Evolutionary conservation across 345 rosid species (phyloP).

Genomic region (Bruguiera sexangula): DNA sequence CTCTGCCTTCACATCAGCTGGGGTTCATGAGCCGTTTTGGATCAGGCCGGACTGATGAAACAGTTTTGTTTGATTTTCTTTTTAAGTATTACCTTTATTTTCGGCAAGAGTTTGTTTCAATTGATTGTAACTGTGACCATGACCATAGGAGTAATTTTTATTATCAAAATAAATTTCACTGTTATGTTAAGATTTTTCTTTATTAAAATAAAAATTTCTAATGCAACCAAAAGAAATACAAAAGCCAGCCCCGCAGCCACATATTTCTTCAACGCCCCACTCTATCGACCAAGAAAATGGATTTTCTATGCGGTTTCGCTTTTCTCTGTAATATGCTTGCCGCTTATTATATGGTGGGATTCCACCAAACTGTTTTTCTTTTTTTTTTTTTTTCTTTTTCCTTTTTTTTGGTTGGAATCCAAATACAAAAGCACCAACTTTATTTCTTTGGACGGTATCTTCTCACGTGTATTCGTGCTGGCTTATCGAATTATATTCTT

Average conservation of each 20-base stretch:
- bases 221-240: too few species aligned
- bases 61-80: neutral
- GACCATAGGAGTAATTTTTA: too few species aligned
- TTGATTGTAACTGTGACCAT: too few species aligned
- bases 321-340: neutral
- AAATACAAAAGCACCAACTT: constrained; percentile 17
- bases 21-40: neutral
- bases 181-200: too few species aligned
- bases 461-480: too few species aligned
- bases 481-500: too few species aligned
- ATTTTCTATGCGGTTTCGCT: neutral
- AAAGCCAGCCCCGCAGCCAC: neutral
- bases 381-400: neutral
- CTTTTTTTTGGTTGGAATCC: constrained; percentile 13
- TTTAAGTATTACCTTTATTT: neutral
- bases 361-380: constrained; percentile 6
- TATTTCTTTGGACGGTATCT: neutral
- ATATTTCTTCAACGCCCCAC: too few species aligned
- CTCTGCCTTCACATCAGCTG: too few species aligned
- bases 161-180: too few species aligned
- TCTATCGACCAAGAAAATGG: too few species aligned
- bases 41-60: neutral
- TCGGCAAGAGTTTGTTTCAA: too few species aligned
- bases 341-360: constrained; percentile 9
- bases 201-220: too few species aligned